Evolutionary conservation across 2,329 filamentous ascomycete genomes (phyloP).

Genomic region (Gyromitra esculenta): DNA sequence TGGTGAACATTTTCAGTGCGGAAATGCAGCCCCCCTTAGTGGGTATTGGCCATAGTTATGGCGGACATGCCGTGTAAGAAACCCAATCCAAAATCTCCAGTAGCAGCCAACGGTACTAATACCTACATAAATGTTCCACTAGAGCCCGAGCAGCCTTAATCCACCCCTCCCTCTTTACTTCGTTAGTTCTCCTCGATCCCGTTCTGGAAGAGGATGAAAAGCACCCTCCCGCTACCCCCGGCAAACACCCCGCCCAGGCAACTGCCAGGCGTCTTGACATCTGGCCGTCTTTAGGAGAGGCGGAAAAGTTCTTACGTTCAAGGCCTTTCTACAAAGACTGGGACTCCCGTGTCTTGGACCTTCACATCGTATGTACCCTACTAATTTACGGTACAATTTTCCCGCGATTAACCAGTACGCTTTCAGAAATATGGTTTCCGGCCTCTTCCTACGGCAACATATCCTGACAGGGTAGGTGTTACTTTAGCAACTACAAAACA

Average conservation of each 20-base stretch:
- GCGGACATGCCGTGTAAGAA: constrained; percentile 67
- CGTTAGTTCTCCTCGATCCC: constrained; percentile 83
- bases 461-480: constrained; percentile 67
- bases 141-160: constrained; percentile 66
- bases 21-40: constrained; percentile 84
- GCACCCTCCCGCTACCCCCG: constrained; percentile 60
- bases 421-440: constrained; percentile 73
- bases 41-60: constrained; percentile 90
- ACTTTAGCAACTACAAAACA: constrained; percentile 85
- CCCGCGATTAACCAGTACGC: background rate
- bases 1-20: constrained; percentile 83
- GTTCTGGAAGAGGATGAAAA: constrained; percentile 68
- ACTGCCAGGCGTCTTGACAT: constrained; percentile 79
- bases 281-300: constrained; percentile 80
- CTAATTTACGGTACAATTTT: background rate
- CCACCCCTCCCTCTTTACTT: constrained; percentile 81
- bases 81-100: background rate
- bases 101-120: background rate
- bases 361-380: constrained; percentile 67
- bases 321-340: constrained; percentile 82
- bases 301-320: constrained; percentile 72
- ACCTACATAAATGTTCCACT: background rate
- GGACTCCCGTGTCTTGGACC: constrained; percentile 81
- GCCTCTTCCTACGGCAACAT: constrained; percentile 72
- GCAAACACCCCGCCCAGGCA: constrained; percentile 64